A percentile compares a stretch with the other conserved stretches of the same genome.
Conservation (phyloP, 2,329 filamentous ascomycete species). For the Knufia fluminis region DNA sequence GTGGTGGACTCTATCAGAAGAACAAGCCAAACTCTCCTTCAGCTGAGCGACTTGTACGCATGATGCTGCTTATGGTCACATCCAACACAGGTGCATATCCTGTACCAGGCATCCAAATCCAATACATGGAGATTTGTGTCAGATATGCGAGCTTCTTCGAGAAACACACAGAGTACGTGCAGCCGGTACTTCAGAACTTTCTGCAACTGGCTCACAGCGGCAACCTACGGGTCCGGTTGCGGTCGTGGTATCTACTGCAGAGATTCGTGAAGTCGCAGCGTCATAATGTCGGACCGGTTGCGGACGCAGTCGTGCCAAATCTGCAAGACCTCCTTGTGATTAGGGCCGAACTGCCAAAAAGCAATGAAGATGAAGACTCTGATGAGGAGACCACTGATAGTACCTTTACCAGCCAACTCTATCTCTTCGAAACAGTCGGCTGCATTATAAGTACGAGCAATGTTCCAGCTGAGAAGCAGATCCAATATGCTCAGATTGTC, state of each 20-base stretch:
- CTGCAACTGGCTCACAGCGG: conserved; percentile 81
- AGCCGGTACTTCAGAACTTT: conserved; percentile 81
- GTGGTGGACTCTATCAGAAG: conserved; percentile 78
- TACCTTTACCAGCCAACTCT: conserved; percentile 81
- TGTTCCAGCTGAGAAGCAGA: conserved; percentile 75
- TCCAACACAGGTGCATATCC: conserved; percentile 76
- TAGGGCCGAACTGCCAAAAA: conserved; percentile 75
- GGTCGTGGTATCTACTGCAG: conserved; percentile 96
- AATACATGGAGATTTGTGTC: conserved; percentile 98
- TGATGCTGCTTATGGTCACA: conserved; percentile 95
- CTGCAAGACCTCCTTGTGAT: conserved; percentile 82
- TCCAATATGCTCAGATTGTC: conserved; percentile 74
- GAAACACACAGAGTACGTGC: conserved; percentile 68
- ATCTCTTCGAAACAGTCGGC: conserved; percentile 89
- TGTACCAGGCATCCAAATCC: conserved; percentile 83
- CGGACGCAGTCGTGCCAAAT: conserved; percentile 83
- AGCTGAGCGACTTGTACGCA: conserved; percentile 70
- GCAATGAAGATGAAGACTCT: conserved; percentile 76
- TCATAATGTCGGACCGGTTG: conserved; percentile 74
- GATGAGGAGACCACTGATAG: conserved; percentile 87
- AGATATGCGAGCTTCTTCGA: conserved; percentile 92
- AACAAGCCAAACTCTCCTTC: conserved; percentile 70
- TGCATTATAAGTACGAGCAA: conserved; percentile 75
- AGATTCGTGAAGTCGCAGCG: conserved; percentile 84
- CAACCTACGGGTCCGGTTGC: conserved; percentile 74